Evolutionary conservation across 768 basidiomycete genomes (phyloP), one percentile per base, ranked within the genome.

Genomic region (Leccinellum albellum): DNA sequence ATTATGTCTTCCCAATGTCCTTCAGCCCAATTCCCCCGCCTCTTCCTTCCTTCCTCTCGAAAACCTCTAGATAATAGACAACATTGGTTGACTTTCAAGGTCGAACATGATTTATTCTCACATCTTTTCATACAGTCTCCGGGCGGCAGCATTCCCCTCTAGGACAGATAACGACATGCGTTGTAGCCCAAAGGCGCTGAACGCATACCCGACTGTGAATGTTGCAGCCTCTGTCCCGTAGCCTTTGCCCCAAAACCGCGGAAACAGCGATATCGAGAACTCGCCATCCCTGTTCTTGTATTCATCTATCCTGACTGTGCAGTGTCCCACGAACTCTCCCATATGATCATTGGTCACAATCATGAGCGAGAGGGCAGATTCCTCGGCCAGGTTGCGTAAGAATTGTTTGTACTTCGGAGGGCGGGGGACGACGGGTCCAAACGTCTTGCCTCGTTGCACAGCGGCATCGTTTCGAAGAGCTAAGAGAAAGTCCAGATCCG

Each of bases 201-300:
- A 77, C 2, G 66, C 70, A 56, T 76, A 60, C 46, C 73, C 71
- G 3, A 74, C 65, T 28, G 74, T 64, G 60, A 74, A 78, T 9
- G 53, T 62, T 28, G 68, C 64, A 6, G 70, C 65, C 51, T 76
- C 74, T 47, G 64, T 68, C 15, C 73, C 75, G 44, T 71, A 76
- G 2, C 74, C 75, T 31, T 68, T 69, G 3, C 66, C 62, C 71
- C 72, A 74, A 35, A 69, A 69, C 29, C 63, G 40, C 7, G 54
- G 44, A 14, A 32, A 51, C 13, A 74, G 17, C 13, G 61, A 61
- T 49, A 71, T 68, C 10, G 63, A 60, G 35, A 71, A 62, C 12
- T 60, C 46, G 44, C 65, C 68, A 59, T 70, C 61, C 60, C 67
- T 55, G 44, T 73, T 66, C 58, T 68, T 66, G 24, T 24, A 49